A percentile compares a stretch with the other conserved stretches of the same genome.
Conservation (phyloP, 73 alveolate genomes). For the Tetrahymena malaccensis region DNA sequence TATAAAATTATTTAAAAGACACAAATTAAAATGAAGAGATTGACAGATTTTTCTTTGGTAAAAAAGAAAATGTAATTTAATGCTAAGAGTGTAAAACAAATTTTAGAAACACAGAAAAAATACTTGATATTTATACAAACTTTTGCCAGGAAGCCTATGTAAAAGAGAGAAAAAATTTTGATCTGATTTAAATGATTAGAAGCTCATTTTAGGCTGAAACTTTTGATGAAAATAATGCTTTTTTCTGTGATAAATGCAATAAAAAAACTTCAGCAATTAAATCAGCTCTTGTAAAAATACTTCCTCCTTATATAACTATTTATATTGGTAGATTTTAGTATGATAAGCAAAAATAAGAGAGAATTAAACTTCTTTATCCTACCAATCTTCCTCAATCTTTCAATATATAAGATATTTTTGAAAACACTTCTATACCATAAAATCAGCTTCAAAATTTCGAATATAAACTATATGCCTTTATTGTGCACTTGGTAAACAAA, state of each 20-base stretch:
- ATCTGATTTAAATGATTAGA: neutral
- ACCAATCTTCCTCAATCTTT: neutral
- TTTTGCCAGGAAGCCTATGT: neutral
- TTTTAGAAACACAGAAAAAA: neutral
- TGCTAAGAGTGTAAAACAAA: neutral
- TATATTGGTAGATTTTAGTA: neutral
- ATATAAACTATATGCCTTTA: neutral
- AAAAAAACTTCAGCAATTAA: neutral
- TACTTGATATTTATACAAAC: neutral
- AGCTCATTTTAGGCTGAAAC: neutral
- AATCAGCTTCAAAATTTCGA: neutral
- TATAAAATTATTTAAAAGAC: neutral
- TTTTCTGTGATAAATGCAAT: neutral
- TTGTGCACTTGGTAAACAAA: neutral
- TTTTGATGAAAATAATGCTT: neutral
- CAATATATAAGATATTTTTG: neutral
- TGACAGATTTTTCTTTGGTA: neutral
- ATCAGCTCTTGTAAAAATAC: neutral
- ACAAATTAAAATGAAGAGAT: neutral
- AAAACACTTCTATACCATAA: neutral
- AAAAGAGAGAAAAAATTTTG: neutral
- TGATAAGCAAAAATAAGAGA: neutral
- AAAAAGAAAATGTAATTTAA: neutral
- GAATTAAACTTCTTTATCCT: neutral
- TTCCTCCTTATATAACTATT: neutral